Evolutionary conservation across 352 stramenopile species (phyloP).

Genomic region (Phytophthora tentaculata): DNA sequence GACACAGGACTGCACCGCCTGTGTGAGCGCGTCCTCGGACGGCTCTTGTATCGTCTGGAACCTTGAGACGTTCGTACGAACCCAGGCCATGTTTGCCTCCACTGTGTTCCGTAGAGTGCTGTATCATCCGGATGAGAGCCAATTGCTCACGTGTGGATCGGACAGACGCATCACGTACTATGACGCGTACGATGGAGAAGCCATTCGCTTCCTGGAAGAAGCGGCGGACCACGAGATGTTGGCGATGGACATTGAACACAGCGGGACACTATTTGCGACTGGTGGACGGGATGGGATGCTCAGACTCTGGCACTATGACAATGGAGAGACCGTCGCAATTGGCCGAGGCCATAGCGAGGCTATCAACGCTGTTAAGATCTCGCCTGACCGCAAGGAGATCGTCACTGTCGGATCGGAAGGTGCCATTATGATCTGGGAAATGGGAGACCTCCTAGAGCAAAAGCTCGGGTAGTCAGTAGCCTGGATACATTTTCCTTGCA

Average conservation of each 20-base stretch:
- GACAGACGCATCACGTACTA: slow-evolving; percentile 98
- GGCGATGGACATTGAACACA: slow-evolving; percentile 92
- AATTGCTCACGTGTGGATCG: slow-evolving; percentile 95
- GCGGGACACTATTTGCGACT: slow-evolving; percentile 91
- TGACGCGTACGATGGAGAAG: slow-evolving; percentile 94
- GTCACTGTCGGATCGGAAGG: slow-evolving; percentile 95
- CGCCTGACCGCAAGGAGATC: slow-evolving; percentile 92
- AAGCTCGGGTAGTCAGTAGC: neutral
- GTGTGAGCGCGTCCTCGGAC: slow-evolving; percentile 80
- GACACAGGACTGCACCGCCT: slow-evolving; percentile 72
- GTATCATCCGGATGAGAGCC: slow-evolving; percentile 97
- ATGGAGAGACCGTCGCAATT: slow-evolving; percentile 89
- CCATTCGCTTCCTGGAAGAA: slow-evolving; percentile 95
- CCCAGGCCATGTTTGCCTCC: slow-evolving; percentile 95
- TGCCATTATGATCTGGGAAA: slow-evolving; percentile 96
- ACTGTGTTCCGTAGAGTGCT: slow-evolving; percentile 94
- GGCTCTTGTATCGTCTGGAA: slow-evolving; percentile 98
- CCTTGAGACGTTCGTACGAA: slow-evolving; percentile 91
- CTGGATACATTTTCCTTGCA: neutral
- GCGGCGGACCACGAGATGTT: slow-evolving; percentile 91
- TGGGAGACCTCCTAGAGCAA: slow-evolving; percentile 55
- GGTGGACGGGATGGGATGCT: slow-evolving; percentile 92
- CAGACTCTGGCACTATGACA: slow-evolving; percentile 97
- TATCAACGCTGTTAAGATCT: slow-evolving; percentile 94
- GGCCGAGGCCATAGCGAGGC: slow-evolving; percentile 94